Evolutionary conservation across 148 eudicot genomes (phyloP).

Genomic region (Vaccinium myrtillus): DNA sequence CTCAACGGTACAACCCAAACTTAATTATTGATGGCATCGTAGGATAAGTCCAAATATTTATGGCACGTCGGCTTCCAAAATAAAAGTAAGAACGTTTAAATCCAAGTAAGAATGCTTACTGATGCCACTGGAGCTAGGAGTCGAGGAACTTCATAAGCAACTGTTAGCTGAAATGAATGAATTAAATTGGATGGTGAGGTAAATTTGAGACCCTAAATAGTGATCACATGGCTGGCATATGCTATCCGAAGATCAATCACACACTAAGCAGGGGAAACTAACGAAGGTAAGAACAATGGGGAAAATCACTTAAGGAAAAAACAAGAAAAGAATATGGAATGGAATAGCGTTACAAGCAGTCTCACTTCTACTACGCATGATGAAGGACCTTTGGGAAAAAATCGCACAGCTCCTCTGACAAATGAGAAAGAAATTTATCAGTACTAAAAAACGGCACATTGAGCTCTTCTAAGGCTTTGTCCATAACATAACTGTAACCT

Average conservation of each 20-base stretch:
- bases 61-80: background rate
- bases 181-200: background rate
- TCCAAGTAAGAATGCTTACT: conserved; percentile 46
- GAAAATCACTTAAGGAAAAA: background rate
- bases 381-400: conserved; percentile 85
- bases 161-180: conserved; percentile 67
- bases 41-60: background rate
- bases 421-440: conserved; percentile 20
- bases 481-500: background rate
- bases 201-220: background rate
- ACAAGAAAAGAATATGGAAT: background rate
- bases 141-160: conserved; percentile 93
- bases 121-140: conserved; percentile 84
- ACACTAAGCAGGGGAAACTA: background rate
- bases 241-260: background rate
- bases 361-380: conserved; percentile 87
- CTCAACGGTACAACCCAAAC: background rate
- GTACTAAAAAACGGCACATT: conserved; percentile 8
- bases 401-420: conserved; percentile 95
- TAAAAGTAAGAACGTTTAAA: background rate
- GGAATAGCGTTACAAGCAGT: conserved; percentile 19
- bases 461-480: background rate
- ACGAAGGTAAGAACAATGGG: background rate
- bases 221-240: background rate
- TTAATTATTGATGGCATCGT: background rate